Conservation (phyloP, 805 yeast species). For the Wickerhamomyces bovis region DNA sequence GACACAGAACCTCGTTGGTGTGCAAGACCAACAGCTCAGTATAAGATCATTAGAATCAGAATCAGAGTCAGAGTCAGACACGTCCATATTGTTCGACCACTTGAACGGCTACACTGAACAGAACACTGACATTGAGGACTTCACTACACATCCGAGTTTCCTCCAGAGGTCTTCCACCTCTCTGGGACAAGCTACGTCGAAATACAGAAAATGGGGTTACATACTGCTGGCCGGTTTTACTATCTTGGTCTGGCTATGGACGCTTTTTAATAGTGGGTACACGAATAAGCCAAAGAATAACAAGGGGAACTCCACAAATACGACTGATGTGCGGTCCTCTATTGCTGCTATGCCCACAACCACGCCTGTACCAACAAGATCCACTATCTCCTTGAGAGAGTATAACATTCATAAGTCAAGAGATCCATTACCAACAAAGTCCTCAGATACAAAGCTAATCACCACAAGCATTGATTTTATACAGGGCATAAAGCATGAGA, state of each 20-base stretch:
- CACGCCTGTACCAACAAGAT: not conserved
- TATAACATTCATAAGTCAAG: conserved; percentile 5
- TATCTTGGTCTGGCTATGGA: not conserved
- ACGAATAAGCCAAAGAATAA: not conserved
- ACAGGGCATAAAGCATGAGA: conserved; percentile 1
- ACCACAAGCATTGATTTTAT: conserved; percentile 21
- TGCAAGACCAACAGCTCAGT: not conserved
- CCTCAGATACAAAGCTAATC: not conserved
- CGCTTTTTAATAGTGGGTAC: not conserved
- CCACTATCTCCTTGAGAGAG: conserved; percentile 4
- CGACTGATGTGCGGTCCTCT: not conserved
- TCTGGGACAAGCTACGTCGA: not conserved
- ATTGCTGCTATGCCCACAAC: not conserved
- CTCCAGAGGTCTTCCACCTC: not conserved
- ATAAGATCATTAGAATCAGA: not conserved
- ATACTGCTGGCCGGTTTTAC: not conserved
- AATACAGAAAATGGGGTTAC: not conserved
- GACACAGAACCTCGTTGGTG: not conserved
- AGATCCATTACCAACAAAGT: conserved; percentile 7
- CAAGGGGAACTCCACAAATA: not conserved
- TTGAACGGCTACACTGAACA: conserved; percentile 21
- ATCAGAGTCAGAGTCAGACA: not conserved
- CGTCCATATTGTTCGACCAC: conserved; percentile 28
- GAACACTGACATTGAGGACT: conserved; percentile 2
- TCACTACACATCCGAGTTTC: conserved; percentile 1